A percentile compares a stretch with the other conserved stretches of the same genome.
Conservation (phyloP, 306 rosid genomes). For the Leucaena leucocephala region DNA sequence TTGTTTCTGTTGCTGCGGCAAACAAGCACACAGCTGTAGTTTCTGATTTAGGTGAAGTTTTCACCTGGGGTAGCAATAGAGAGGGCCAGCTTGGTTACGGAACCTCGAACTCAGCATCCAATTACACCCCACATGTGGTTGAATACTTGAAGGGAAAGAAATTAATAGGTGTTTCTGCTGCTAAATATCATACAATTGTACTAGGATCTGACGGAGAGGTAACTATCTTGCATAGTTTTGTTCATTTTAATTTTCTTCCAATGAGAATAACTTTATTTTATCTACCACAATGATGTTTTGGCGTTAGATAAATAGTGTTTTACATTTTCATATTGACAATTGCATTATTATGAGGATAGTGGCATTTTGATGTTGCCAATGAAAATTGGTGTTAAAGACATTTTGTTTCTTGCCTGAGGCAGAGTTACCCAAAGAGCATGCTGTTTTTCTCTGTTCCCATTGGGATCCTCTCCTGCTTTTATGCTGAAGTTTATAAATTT, state of each 20-base stretch:
- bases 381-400: no score
- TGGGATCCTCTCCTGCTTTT: neutral
- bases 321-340: neutral
- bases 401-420: neutral
- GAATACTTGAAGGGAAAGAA: conserved; percentile 92
- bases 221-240: conserved; percentile 36
- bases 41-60: conserved; percentile 86
- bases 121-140: conserved; percentile 84
- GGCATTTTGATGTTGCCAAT: neutral
- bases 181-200: conserved; percentile 88
- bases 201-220: conserved; percentile 99
- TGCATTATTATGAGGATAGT: neutral
- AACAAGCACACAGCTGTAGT: conserved; percentile 97
- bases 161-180: conserved; percentile 72
- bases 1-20: conserved; percentile 90
- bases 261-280: conserved; percentile 16
- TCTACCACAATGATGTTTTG: neutral
- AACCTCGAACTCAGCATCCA: conserved; percentile 95
- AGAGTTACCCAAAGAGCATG: neutral
- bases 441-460: neutral
- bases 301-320: neutral
- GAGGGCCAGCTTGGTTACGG: conserved; percentile 99
- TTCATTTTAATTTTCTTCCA: conserved; percentile 21
- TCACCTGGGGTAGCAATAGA: conserved; percentile 94
- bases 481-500: neutral